Evolutionary conservation across 2,329 filamentous ascomycete species (phyloP).

Genomic region (Fusarium sulawesiense): DNA sequence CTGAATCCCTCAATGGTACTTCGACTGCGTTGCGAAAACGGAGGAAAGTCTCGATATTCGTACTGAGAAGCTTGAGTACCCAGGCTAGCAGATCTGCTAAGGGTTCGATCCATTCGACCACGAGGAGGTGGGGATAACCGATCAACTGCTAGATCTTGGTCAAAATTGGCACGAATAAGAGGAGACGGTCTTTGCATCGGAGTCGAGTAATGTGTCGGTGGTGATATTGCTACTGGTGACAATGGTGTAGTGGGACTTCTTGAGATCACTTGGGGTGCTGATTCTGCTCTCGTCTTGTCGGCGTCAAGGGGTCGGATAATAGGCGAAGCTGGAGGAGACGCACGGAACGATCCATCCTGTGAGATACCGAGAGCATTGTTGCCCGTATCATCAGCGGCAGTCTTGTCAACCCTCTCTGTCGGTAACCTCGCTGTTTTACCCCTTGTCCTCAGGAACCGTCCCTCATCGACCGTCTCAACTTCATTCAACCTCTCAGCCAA

Average conservation of each 20-base stretch:
- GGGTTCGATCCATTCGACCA: conserved; percentile 46
- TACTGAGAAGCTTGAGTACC: conserved; percentile 49
- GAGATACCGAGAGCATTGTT: conserved; percentile 52
- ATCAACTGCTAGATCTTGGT: conserved; percentile 55
- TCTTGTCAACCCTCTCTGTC: not conserved
- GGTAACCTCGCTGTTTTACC: conserved; percentile 45
- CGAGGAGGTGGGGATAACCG: conserved; percentile 52
- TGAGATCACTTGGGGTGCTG: conserved; percentile 41
- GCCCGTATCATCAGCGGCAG: conserved; percentile 24
- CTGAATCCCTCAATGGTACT: conserved; percentile 46
- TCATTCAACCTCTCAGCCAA: conserved; percentile 63
- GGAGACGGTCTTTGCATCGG: conserved; percentile 49
- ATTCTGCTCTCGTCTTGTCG: conserved; percentile 41
- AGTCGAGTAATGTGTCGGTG: conserved; percentile 47
- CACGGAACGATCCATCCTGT: conserved; percentile 35
- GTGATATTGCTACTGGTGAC: conserved; percentile 44
- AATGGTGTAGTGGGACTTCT: conserved; percentile 41
- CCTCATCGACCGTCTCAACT: conserved; percentile 49
- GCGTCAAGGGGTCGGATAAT: conserved; percentile 48
- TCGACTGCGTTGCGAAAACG: conserved; percentile 52
- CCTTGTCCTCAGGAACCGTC: conserved; percentile 46
- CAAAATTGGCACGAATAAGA: conserved; percentile 51
- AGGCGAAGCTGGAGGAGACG: conserved; percentile 48
- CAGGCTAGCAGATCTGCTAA: conserved; percentile 52
- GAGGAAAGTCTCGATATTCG: conserved; percentile 52